Percentiles rank a stretch among this genome's conserved stretches.
phyloP scores from a whole-genome alignment of 2,329 filamentous ascomycete genomes.

The Curvularia sp. region DNA sequence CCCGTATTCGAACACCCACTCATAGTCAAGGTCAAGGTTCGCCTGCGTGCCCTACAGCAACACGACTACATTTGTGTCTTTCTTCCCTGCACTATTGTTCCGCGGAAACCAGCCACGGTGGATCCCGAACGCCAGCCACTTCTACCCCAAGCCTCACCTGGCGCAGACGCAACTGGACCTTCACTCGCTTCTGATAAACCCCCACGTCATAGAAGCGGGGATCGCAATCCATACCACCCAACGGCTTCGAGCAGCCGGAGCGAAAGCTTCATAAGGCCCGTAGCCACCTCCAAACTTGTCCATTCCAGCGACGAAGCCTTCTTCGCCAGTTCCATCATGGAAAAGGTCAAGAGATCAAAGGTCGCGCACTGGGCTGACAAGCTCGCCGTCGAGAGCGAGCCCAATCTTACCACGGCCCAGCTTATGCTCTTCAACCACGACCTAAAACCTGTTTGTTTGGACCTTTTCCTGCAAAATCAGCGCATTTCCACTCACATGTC shows the following conservation, averaged over 20 bases:
- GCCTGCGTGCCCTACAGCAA: not conserved
- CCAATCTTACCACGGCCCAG: constrained; percentile 78
- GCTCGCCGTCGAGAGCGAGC: constrained; percentile 76
- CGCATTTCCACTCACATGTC: constrained; percentile 10
- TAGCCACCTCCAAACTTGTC: constrained; percentile 23
- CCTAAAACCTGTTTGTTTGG: constrained; percentile 63
- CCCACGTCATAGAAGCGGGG: constrained; percentile 44
- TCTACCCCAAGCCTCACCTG: constrained; percentile 26
- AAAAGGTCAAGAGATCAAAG: constrained; percentile 51
- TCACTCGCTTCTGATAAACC: constrained; percentile 20
- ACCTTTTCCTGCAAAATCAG: not conserved
- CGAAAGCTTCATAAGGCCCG: constrained; percentile 32
- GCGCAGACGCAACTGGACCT: constrained; percentile 26
- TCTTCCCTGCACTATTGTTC: not conserved
- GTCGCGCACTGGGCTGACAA: constrained; percentile 58
- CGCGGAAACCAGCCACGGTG: constrained; percentile 20
- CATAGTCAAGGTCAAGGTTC: constrained; percentile 3
- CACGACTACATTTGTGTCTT: not conserved
- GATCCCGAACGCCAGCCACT: constrained; percentile 38
- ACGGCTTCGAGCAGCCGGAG: constrained; percentile 28
- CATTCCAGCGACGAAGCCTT: constrained; percentile 27
- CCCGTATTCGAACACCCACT: constrained; percentile 7
- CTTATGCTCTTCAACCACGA: constrained; percentile 88
- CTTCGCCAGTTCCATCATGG: constrained; percentile 46
- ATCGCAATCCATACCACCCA: constrained; percentile 31